Evolutionary conservation across 129 eudicot species (phyloP).

Genomic region (Tanacetum coccineum): DNA sequence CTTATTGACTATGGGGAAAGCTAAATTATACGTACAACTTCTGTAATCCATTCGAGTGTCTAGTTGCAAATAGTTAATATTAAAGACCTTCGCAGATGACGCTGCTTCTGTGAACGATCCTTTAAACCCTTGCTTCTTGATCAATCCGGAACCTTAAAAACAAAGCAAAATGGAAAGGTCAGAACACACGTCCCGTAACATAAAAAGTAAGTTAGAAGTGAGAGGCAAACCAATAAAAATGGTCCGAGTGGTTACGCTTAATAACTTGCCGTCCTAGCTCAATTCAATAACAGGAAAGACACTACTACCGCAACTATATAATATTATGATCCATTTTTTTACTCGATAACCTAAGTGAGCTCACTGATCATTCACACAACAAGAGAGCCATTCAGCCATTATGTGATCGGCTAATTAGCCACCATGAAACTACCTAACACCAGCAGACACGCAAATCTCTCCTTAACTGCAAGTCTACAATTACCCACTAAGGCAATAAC

Average conservation of each 20-base stretch:
- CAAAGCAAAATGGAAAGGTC: not conserved
- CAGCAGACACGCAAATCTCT: too few species aligned
- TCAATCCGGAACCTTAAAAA: slow-evolving; percentile 69
- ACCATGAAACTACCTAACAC: not conserved
- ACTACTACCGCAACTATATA: too few species aligned
- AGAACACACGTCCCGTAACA: slow-evolving; percentile 3
- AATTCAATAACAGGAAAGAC: not conserved
- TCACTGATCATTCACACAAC: slow-evolving; percentile 23
- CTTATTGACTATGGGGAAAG: not conserved
- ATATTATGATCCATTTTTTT: too few species aligned
- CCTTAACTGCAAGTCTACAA: too few species aligned
- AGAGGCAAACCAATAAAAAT: not conserved
- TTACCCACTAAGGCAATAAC: too few species aligned
- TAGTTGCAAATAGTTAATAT: slow-evolving; percentile 1
- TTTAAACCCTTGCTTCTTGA: slow-evolving; percentile 75
- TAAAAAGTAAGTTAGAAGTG: not conserved
- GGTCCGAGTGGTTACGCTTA: not conserved
- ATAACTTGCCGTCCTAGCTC: not conserved
- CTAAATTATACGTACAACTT: not conserved
- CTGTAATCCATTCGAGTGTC: not conserved
- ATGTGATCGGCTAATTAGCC: slow-evolving; percentile 23
- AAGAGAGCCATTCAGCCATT: not conserved
- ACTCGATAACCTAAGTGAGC: slow-evolving; percentile 6
- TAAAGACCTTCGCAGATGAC: slow-evolving; percentile 75
- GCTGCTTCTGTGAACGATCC: slow-evolving; percentile 83